These are phyloP conservation scores for Stagonosporopsis rhizophila DNA, from an alignment of 2,329 filamentous ascomycete genomes.

Conservation along the genomic window DNA sequence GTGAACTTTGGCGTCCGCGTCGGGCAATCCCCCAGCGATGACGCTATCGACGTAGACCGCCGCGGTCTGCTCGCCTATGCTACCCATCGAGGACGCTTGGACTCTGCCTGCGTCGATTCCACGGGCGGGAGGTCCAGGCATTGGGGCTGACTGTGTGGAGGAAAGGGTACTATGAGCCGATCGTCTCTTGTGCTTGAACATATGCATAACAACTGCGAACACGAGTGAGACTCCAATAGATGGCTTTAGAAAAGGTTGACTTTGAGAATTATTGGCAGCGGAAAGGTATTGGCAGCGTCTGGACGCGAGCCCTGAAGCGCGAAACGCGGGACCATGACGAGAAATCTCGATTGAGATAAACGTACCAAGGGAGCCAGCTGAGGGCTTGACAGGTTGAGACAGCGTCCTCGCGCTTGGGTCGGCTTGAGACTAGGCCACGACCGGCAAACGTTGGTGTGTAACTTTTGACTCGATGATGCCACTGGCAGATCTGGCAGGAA, in stretches of 20 bases:
- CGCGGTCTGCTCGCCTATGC: conserved; percentile 29
- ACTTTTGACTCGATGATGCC: conserved; percentile 16
- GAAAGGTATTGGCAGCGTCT: conserved; percentile 14
- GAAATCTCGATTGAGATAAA: conserved; percentile 25
- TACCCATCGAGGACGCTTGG: conserved; percentile 36
- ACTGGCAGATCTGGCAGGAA: conserved; percentile 12
- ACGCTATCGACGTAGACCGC: conserved; percentile 38
- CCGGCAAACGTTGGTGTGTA: conserved; percentile 4
- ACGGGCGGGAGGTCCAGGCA: conserved; percentile 17
- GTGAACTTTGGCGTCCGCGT: conserved; percentile 24
- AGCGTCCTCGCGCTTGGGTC: conserved; percentile 2
- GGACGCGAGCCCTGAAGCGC: conserved; percentile 2
- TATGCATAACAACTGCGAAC: conserved; percentile 21
- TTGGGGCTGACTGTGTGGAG: conserved; percentile 29
- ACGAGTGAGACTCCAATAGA: conserved; percentile 10
- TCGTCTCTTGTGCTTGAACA: conserved; percentile 44
- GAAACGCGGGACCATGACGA: conserved; percentile 30
- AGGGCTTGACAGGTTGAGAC: conserved; percentile 5
- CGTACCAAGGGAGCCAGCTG: conserved; percentile 25
- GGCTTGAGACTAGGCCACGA: conserved; percentile 14
- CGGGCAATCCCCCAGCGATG: conserved; percentile 26
- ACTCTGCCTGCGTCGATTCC: conserved; percentile 26
- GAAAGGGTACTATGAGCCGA: conserved; percentile 41
- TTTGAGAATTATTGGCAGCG: conserved; percentile 3
- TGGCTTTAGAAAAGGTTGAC: conserved; percentile 1